Evolutionary conservation across 1,284 basidiomycete species (phyloP), one percentile per base, ranked within the genome.

Genomic region (Malassezia nana): DNA sequence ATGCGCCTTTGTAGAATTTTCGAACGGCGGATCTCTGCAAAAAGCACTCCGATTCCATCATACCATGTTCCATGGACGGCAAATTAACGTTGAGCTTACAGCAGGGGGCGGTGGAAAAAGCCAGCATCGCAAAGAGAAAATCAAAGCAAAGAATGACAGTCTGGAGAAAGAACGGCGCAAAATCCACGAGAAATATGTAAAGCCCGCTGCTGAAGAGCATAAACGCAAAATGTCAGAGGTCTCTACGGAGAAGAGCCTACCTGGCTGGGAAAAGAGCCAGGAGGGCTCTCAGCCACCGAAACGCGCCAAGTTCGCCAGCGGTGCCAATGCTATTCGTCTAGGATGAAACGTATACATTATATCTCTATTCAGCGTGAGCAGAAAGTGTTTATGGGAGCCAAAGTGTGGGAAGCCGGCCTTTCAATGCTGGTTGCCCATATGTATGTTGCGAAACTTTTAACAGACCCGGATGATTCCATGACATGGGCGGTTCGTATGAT

Each of bases 81-180:
- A 64, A 50, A 74, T 74, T 52, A 74, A 74, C 43, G 71, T 74
- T 6, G 71, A 74, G 46, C 58, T 74, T 15, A 72, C 69, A 0
- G 71, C 71, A 0, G 71, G 71, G 7, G 71, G 71, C 3, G 71
- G 71, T 4, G 71, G 71, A n/a, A 67, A 68, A 52, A 50, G 58
- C 22, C 51, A 59, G 38, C 48, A 46, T 2, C 55, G 71, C 26
- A 55, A 51, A 52, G 61, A 71, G 20, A 74, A 70, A 62, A 74
- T 74, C 54, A 59, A 63, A 50, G 55, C 48, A 4, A 72, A 72
- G 63, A 74, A 74, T 43, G 53, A 53, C 1, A 63, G 43, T 13
- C 55, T 74, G 38, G 69, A 72, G 16, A 62, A 66, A 48, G 69
- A 74, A 49, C 51, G 71, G 31, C 43, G 47, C 15, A 72, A 72